Base-by-base conservation (phyloP, 352 stramenopile genomes). In the Globisporangium polare region DNA sequence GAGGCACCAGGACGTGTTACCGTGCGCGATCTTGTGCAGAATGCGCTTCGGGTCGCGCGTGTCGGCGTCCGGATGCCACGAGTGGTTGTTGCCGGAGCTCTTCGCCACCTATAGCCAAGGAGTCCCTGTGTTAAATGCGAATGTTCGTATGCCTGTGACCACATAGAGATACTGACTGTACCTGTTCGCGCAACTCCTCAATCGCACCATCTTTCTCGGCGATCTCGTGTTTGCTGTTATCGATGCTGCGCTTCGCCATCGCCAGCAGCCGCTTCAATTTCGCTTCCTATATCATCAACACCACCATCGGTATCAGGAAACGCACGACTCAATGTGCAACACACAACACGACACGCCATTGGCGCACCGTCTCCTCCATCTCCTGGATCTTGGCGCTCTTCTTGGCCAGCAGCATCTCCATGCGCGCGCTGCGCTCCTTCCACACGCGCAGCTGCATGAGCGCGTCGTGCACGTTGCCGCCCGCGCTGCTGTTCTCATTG, bases 161-260 rank as follows among this genome's bases (percentile, higher is more conserved):
- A 39, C 27, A 88, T 8, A 54, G 15, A 39, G 13, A 33, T 33
- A 33, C 29, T 39, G 26, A 17, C 68, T 58, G 18, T 53, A 55
- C 49, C 49, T 91, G 72, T 50, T 73, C 66, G 2, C 73, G 76
- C 12, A 90, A 67, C 13, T 73, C 68, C 29, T 81, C 63, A 15
- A 91, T 82, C 27, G 58, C 63, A 3, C 66, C 63, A 29, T 90
- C 83, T 46, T 92, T 92, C 37, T 91, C 81, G 1, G 68, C 55
- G 29, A 94, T 58, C 33, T 94, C 83, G 59, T 89, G 79, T 57
- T 94, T 92, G 65, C 85, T 95, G 67, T 93, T 95, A 60, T 95
- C 86, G 58, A 95, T 92, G 62, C 86, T 95, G 43, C 86, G 80
- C 65, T 95, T 95, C n/a, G 86, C 86, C 80, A 93, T 86, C 12